Evolutionary conservation across 257 asterid genomes (phyloP).

Genomic region (Jasminum sambac): DNA sequence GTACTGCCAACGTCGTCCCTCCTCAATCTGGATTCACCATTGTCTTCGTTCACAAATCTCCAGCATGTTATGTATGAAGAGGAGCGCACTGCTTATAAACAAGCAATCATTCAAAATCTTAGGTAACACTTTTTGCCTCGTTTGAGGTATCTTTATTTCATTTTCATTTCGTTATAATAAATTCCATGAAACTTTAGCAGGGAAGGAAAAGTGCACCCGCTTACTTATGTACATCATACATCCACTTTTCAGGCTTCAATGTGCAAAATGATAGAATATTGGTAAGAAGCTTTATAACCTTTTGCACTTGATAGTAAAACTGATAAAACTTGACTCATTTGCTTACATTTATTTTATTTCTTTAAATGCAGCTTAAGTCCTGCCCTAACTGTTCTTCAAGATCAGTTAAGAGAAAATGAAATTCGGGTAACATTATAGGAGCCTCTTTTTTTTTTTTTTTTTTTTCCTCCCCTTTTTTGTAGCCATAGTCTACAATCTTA

Average conservation of each 20-base stretch:
- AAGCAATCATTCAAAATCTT: conserved; percentile 63
- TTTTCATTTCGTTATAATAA: not conserved
- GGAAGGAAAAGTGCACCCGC: conserved; percentile 81
- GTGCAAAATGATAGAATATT: conserved; percentile 96
- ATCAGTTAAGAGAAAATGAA: conserved; percentile 88
- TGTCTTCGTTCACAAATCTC: conserved; percentile 71
- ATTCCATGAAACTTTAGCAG: conserved; percentile 36
- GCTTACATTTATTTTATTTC: conserved; percentile 22
- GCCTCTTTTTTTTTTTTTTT: too few relatives aligned
- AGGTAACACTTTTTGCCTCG: conserved; percentile 43
- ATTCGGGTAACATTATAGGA: conserved; percentile 51
- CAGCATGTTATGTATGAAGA: conserved; percentile 87
- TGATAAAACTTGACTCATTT: conserved; percentile 7
- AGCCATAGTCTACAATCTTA: not conserved
- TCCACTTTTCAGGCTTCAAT: conserved; percentile 98
- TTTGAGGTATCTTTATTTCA: not conserved
- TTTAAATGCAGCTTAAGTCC: conserved; percentile 80
- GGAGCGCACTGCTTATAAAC: conserved; percentile 84
- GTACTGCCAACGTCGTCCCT: conserved; percentile 73
- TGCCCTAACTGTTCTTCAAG: conserved; percentile 82
- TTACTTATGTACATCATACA: conserved; percentile 82
- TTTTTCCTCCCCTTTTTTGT: not conserved
- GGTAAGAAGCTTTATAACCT: conserved; percentile 43
- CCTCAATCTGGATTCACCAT: conserved; percentile 66
- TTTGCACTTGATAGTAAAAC: not conserved